Base-by-base conservation (phyloP, 2,329 filamentous ascomycete species). In the Neopestalotiopsis clavispora region DNA sequence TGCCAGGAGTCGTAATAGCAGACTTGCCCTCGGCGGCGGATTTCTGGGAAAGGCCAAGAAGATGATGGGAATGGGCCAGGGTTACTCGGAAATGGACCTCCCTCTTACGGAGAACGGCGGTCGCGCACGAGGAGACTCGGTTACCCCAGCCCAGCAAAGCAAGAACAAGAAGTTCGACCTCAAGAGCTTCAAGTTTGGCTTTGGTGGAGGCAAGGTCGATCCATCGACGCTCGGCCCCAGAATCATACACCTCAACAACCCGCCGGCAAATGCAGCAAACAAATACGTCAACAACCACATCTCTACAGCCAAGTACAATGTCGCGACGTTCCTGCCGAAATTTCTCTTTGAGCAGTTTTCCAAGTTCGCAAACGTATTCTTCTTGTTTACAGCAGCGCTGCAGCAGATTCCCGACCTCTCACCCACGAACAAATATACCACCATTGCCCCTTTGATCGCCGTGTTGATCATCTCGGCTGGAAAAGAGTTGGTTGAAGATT, bases 341-440 rank as follows among this genome's bases (percentile, higher is more conserved):
- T 99, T 99, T 82, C 86, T 99, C 68, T 94, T 95, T 80, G 96
- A 99, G 81, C 96, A 99, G 80, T 99, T 99, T 83, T 98, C 95
- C 71, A 99, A 98, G 85, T 97, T 98, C 81, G 96, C 96, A 85
- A 99, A 99, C 82, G 83, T 99, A 77, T 99, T 99, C 86, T 99
- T 99, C 92, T 89, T 99, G 79, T 98, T 99, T 81, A 99, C 96
- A 49, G 95, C 96, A 17, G 91, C 90, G 56, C 84, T 99, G 60
- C 96, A 99, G 84, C 96, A 99, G 80, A 97, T 99, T 71, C 96
- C 96, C 28, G 91, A 92, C 73, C 91, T 99, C 71, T 97, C 95
- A 42, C 96, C 97, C 7, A 99, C 96, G 10, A 98, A 98, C 82
- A 89, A 87, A 80, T 99, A 95, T 78, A 99, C 96, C 5, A 99